These are phyloP conservation scores for Saturnispora quitensis DNA, from an alignment of 805 yeast species.

Conservation along the genomic window DNA sequence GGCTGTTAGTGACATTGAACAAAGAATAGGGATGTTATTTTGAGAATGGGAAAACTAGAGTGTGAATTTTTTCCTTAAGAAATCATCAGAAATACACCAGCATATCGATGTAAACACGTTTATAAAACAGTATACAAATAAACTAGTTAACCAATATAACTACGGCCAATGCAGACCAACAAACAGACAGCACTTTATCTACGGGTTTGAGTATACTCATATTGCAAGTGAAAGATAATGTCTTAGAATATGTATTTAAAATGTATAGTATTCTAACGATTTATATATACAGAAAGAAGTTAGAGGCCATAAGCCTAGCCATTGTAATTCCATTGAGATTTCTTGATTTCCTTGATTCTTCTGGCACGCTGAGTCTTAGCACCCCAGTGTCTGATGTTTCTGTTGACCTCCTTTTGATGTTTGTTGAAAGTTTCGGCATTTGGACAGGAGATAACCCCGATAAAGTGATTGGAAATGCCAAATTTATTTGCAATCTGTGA, in stretches of 20 bases:
- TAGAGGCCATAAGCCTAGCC: neutral
- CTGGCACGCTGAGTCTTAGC: slow-evolving; percentile 19
- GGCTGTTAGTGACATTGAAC: slow-evolving; percentile 67
- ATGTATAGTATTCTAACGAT: neutral
- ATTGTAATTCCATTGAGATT: slow-evolving; percentile 18
- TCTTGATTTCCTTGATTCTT: slow-evolving; percentile 16
- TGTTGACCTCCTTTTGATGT: slow-evolving; percentile 16
- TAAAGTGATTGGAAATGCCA: slow-evolving; percentile 23
- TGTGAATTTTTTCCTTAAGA: neutral
- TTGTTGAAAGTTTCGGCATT: slow-evolving; percentile 16
- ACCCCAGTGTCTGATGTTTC: slow-evolving; percentile 21
- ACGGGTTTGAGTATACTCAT: too few relatives aligned
- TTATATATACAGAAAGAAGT: neutral
- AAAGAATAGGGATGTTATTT: slow-evolving; percentile 2
- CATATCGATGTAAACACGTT: neutral
- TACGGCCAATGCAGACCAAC: too few relatives aligned
- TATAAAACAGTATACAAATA: too few relatives aligned
- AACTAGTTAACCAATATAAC: too few relatives aligned
- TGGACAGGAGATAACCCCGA: slow-evolving; percentile 24
- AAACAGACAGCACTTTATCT: too few relatives aligned
- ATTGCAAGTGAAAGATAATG: too few relatives aligned
- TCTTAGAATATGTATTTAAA: neutral
- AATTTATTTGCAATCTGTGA: slow-evolving; percentile 24
- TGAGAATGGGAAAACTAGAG: neutral
- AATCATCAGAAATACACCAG: slow-evolving; percentile 2